Conservation (phyloP, 2,329 filamentous ascomycete genomes). For the Ascocoryne sarcoides region DNA sequence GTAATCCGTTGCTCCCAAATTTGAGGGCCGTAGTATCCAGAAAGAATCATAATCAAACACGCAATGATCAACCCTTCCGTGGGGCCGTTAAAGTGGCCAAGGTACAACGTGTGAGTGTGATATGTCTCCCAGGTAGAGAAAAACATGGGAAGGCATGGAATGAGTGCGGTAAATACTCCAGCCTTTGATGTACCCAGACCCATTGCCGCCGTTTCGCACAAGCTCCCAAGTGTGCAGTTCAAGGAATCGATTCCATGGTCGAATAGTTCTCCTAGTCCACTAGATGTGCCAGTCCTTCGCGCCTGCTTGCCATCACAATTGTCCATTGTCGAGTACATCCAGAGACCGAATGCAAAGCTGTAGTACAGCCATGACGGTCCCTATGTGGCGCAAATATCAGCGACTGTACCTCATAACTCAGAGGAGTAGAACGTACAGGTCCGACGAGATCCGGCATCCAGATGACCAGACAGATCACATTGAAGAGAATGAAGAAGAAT, state of each 20-base stretch:
- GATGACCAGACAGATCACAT: slow-evolving; percentile 64
- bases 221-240: slow-evolving; percentile 88
- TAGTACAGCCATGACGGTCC: slow-evolving; percentile 89
- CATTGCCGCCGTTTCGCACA: slow-evolving; percentile 90
- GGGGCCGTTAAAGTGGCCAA: slow-evolving; percentile 93
- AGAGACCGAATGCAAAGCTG: slow-evolving; percentile 89
- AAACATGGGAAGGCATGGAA: slow-evolving; percentile 95
- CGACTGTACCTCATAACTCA: neutral
- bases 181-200: slow-evolving; percentile 75
- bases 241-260: slow-evolving; percentile 98
- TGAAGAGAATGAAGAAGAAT: slow-evolving; percentile 87
- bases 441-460: slow-evolving; percentile 86
- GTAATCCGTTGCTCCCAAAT: slow-evolving; percentile 76
- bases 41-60: slow-evolving; percentile 74
- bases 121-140: slow-evolving; percentile 99
- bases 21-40: slow-evolving; percentile 77
- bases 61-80: slow-evolving; percentile 92
- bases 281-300: slow-evolving; percentile 86
- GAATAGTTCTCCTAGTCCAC: slow-evolving; percentile 89
- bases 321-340: slow-evolving; percentile 99
- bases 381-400: slow-evolving; percentile 34
- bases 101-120: slow-evolving; percentile 92
- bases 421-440: slow-evolving; percentile 50
- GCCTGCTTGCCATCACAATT: slow-evolving; percentile 99
- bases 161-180: slow-evolving; percentile 83